Evolutionary conservation across 2,329 filamentous ascomycete genomes (phyloP).

Genomic region (Diaporthe ilicicola): DNA sequence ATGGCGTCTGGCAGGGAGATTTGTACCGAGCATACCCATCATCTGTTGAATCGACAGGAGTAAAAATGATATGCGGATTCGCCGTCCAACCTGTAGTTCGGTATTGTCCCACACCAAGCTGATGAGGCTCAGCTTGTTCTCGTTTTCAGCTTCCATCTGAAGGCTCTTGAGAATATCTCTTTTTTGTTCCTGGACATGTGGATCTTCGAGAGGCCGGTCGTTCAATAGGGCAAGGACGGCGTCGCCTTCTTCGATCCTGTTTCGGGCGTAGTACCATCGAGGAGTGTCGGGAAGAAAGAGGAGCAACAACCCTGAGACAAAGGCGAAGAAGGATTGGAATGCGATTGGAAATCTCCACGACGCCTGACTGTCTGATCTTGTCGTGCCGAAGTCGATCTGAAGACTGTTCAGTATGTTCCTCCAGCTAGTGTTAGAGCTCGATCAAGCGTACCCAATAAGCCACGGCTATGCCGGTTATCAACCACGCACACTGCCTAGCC

Average conservation of each 20-base stretch:
- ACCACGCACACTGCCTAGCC: neutral
- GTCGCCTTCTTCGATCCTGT: neutral
- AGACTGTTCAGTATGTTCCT: neutral
- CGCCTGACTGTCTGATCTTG: neutral
- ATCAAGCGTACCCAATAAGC: neutral
- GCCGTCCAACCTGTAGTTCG: neutral
- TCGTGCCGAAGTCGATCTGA: neutral
- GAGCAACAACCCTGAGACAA: neutral
- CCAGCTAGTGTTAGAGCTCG: accelerated
- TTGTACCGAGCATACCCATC: neutral
- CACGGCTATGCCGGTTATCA: neutral
- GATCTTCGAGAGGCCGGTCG: neutral
- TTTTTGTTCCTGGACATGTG: conserved; percentile 2
- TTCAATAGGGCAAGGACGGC: neutral
- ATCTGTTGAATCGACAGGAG: conserved; percentile 1
- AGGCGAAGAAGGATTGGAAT: neutral
- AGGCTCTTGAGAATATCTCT: neutral
- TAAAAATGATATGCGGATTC: neutral
- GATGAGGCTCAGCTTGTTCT: neutral
- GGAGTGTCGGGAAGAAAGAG: neutral
- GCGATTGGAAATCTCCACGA: neutral
- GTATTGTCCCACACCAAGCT: neutral
- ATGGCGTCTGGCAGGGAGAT: neutral
- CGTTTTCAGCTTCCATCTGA: neutral
- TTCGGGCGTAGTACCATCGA: conserved; percentile 9